Conservation (phyloP, 75 land plant genomes). For the Cryptomeria japonica region DNA sequence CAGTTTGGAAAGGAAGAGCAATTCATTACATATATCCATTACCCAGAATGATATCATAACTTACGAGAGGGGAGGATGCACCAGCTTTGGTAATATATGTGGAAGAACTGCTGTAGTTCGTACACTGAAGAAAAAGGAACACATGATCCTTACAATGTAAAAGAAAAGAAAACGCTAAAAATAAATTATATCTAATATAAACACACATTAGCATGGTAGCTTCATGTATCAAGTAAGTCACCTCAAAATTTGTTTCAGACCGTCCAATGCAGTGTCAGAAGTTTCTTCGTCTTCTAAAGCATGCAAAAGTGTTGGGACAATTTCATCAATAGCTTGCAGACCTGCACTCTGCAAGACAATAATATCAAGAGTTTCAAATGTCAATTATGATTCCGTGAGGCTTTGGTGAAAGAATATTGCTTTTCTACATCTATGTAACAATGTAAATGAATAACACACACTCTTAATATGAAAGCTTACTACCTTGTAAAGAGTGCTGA, state of each 20-base stretch:
- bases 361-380: conserved; percentile 6
- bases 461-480: background rate
- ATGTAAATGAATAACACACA: background rate
- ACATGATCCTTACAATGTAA: background rate
- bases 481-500: conserved; percentile 98
- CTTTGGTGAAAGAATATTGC: background rate
- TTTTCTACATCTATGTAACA: conserved; percentile 1
- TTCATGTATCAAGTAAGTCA: conserved; percentile 14
- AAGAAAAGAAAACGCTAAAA: background rate
- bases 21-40: background rate
- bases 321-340: conserved; percentile 99
- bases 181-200: background rate
- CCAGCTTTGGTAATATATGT: conserved; percentile 96
- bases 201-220: background rate
- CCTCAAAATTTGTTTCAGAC: conserved; percentile 98
- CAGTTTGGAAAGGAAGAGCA: background rate
- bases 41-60: conserved; percentile 5
- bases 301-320: conserved; percentile 95
- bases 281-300: conserved; percentile 89
- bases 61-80: conserved; percentile 92
- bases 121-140: conserved; percentile 55
- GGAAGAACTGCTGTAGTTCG: conserved; percentile 97
- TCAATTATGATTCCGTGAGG: background rate
- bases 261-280: conserved; percentile 97
- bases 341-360: conserved; percentile 80